Base-by-base conservation (phyloP, 2,329 filamentous ascomycete species). In the Nannizzia gypsea region DNA sequence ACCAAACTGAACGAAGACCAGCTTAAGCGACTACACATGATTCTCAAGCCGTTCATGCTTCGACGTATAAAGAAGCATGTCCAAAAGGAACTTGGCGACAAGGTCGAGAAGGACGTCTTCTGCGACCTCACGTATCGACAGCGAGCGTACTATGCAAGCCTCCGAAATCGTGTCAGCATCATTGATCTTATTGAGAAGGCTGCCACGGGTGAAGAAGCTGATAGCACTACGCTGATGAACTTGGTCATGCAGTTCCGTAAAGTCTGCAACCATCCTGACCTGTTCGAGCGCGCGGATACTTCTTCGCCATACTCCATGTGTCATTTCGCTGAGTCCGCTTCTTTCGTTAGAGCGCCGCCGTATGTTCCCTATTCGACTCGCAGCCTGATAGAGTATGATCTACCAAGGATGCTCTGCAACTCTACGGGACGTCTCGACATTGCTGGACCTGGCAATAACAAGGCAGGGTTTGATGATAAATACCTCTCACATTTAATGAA, bases 231-330 rank as follows among this genome's bases (percentile, higher is more conserved):
- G 1, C 76, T 99, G 68, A 97, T 99, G 93, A 99, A 99, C 74
- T 80, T 99, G 65, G 93, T 99, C 64, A 99, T 99, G 93, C 93
- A 99, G 75, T 99, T 99, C 82, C 85, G 93, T 67, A 99, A 99
- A 76, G 93, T 99, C 60, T 99, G 93, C 78, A 99, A 99, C 70
- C 93, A 99, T 71, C 93, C 93, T 0, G 93, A 99, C 74, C 76
- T 99, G 36, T 99, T 99, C 67, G 91, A 99, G 74, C 87, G 93
- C 52, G 91, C 92, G 8, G 92, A 97, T 63, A 95, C 90, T 6
- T 86, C 83, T 24, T 96, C 91, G 6, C 90, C 93, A 0, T 86
- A 92, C 67, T 87, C 89, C 0, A 85, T 87, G 67, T 84, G 85
- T n/a, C 83, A 87, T 71, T 99, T 92, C 73, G 93, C 91, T 13